Percentiles rank a stretch among this genome's conserved stretches.
These are phyloP conservation scores for Alternaria tenuissima DNA, from an alignment of 2,329 filamentous ascomycete genomes.

Conservation along the genomic window DNA sequence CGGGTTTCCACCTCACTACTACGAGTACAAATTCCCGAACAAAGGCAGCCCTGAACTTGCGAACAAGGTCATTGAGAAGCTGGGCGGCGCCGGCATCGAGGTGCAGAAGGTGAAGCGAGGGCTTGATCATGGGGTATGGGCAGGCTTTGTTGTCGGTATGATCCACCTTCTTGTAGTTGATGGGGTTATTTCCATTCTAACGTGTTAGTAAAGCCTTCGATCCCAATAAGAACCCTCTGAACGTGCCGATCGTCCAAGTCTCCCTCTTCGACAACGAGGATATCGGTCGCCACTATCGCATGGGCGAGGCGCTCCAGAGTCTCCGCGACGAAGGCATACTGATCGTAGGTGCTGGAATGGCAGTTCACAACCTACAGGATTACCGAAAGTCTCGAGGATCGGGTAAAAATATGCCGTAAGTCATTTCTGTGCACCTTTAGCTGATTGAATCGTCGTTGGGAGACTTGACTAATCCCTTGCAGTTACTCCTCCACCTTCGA, in stretches of 20 bases:
- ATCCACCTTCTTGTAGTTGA: background rate
- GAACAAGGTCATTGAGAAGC: background rate
- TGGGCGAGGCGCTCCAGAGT: background rate
- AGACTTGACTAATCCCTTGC: background rate
- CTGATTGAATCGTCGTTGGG: background rate
- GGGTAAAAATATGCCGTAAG: background rate
- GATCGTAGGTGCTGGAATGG: background rate
- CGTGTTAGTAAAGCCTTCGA: background rate
- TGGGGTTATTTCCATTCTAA: background rate
- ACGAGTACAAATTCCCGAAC: background rate
- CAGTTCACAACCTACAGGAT: background rate
- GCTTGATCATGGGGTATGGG: background rate
- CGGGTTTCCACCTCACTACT: background rate
- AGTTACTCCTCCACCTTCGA: background rate
- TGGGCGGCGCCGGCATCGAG: background rate
- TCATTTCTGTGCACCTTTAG: background rate
- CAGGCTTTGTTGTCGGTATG: background rate
- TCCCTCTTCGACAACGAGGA: background rate
- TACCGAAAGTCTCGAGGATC: background rate
- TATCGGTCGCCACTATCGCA: background rate
- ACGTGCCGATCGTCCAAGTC: background rate
- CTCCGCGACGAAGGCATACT: background rate
- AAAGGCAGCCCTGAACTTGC: background rate
- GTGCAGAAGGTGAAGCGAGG: background rate
- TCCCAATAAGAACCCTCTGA: background rate